phyloP scores from a whole-genome alignment of 257 asterid genomes.

The Prunella vulgaris region DNA sequence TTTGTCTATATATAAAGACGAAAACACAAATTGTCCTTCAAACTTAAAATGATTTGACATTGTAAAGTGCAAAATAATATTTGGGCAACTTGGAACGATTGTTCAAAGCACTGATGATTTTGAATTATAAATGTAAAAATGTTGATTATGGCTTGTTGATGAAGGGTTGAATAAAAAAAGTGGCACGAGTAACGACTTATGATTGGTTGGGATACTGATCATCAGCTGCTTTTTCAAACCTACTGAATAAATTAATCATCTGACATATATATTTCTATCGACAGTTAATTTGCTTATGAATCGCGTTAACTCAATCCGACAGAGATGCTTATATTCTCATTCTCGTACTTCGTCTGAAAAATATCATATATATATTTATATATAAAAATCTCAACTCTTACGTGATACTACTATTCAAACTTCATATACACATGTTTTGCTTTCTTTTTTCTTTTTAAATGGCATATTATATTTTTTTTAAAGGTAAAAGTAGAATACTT shows the following conservation, averaged over 20 bases:
- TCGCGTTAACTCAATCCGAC: slow-evolving; percentile 39
- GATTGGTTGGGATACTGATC: slow-evolving; percentile 14
- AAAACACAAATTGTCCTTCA: not conserved
- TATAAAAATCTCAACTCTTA: not conserved
- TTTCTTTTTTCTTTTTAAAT: too few relatives aligned
- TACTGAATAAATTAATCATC: slow-evolving; percentile 14
- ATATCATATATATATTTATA: not conserved
- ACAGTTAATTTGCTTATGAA: slow-evolving; percentile 65
- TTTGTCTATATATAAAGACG: too few relatives aligned
- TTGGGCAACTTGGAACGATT: not conserved
- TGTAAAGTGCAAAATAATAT: not conserved
- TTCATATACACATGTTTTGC: not conserved
- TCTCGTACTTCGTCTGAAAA: slow-evolving; percentile 15
- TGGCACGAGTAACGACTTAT: slow-evolving; percentile 26
- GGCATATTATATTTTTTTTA: too few relatives aligned
- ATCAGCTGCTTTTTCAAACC: slow-evolving; percentile 5
- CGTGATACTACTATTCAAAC: not conserved
- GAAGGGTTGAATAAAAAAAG: slow-evolving; percentile 29
- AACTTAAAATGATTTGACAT: slow-evolving; percentile 18
- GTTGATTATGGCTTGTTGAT: slow-evolving; percentile 31
- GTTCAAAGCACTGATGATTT: slow-evolving; percentile 7
- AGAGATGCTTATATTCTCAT: not conserved
- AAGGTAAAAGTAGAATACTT: too few relatives aligned
- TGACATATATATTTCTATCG: slow-evolving; percentile 28
- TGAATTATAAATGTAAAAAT: not conserved